Evolutionary conservation across 345 rosid genomes (phyloP).

Genomic region (Dipteronia sinensis): DNA sequence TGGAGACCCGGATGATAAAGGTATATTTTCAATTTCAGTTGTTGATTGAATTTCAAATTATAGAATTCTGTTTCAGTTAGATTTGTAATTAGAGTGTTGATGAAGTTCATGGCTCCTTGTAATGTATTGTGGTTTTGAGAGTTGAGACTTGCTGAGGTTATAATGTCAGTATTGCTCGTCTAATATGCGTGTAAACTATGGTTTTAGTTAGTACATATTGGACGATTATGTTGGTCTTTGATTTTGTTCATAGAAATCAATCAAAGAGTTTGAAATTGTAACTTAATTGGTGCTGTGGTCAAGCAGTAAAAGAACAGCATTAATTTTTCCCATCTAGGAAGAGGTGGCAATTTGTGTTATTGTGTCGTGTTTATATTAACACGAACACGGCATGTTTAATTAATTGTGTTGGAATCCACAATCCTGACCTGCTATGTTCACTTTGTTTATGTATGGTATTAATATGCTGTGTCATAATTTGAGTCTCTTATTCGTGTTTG

Average conservation of each 20-base stretch:
- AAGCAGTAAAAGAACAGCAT: too few relatives aligned
- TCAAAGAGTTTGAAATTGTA: background rate
- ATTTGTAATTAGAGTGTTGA: background rate
- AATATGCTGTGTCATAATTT: background rate
- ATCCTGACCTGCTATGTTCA: background rate
- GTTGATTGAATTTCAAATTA: background rate
- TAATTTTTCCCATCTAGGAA: too few relatives aligned
- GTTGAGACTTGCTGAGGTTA: background rate
- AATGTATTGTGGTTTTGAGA: background rate
- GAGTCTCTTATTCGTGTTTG: background rate
- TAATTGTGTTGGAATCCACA: background rate
- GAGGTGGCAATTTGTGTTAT: too few relatives aligned
- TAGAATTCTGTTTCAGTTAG: background rate
- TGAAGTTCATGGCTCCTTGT: background rate
- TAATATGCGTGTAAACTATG: background rate
- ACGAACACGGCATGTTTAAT: background rate
- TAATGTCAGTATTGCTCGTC: background rate
- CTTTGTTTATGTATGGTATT: background rate
- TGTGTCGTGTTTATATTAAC: too few relatives aligned
- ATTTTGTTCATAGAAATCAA: too few relatives aligned
- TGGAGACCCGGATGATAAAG: conserved; percentile 45
- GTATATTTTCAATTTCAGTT: conserved; percentile 9
- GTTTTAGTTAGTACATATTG: too few relatives aligned
- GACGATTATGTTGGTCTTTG: background rate
- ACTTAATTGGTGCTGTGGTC: too few relatives aligned